Base-by-base conservation (phyloP, 805 yeast species). In the Candida mattraensis region DNA sequence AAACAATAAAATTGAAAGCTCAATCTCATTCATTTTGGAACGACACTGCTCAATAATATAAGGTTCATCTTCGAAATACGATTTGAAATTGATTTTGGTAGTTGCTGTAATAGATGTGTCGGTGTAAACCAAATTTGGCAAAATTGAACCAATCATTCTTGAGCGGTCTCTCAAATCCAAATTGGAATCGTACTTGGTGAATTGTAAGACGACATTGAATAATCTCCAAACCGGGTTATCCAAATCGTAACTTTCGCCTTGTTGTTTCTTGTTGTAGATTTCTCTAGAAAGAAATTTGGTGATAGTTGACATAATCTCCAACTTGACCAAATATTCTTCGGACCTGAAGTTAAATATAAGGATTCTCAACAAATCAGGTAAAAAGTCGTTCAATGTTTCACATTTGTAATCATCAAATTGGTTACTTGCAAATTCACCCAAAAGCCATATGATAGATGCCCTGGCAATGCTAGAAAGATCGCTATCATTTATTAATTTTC, bases 131-230 rank as follows among this genome's bases (percentile, higher is more conserved):
- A 61, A 35, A 35, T 59, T 58, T 19, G 74, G 70, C 30, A 87
- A 64, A 3, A 91, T 62, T 0, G 87, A 73, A 16, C 75, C 65
- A 18, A 87, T 66, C 63, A 82, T 70, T 47, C 99, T 70, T 0
- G 96, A 87, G 40, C 91, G 70, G 54, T 93, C 98, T 41, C 98
- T 71, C 1, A 86, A 74, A 53, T 87, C 96, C 48, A 78, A 77
- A 3, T 76, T 73, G 5, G 71, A 67, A 56, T 93, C 99, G 55
- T 80, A 85, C 44, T 80, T 78, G 9, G 85, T 75, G 30, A 87
- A 63, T 14, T 78, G 76, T 26, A 87, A 58, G 1, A 76, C 73
- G 48, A 79, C 70, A 15, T 74, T 69, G 56, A 81, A 87, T 67
- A 87, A 63, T 42, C 74, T 69, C 28, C 66, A 63, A 9, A 61